Base-by-base conservation (phyloP, 164 flowering plant species). In the Stephania japonica region DNA sequence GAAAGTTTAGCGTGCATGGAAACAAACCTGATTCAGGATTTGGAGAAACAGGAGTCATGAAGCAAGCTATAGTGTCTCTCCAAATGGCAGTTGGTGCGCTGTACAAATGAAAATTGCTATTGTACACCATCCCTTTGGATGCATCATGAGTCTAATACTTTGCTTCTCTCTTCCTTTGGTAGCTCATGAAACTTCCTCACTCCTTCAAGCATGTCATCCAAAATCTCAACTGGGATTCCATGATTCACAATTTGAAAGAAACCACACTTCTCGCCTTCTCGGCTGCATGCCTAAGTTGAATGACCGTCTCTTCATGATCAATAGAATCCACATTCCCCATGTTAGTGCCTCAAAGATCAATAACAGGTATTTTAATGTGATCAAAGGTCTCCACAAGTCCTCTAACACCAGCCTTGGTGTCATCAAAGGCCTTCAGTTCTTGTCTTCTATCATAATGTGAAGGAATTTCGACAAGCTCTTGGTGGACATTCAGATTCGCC, bases 371-470 rank as follows among this genome's bases (percentile, higher is more conserved):
- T 19, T 56, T 13, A 14, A 56, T 10, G 11, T 71, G 69, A 16
- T 56, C 16, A 11, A 16, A 16, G n/a, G 18, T 21, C 18, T 80
- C 83, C 5, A 80, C 74, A 6, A 82, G 73, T 6, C 84, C 82
- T 62, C 80, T 73, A 27, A 82, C 84, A 6, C 84, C 81, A 6
- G 79, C 66, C 75, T 77, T 79, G 3, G 82, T 65, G 1, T 77
- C 79, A 49, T 82, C 82, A 16, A 82, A 82, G 16, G 80, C 84
- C 67, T 69, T 73, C 11, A 77, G 41, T 21, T 77, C 78, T 44
- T 70, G 21, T 18, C 11, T 7, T 14, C 81, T 67, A 23, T 75
- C 73, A 21, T 49, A 24, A 38, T 61, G 32, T 65, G 42, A 47
- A 7, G 12, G 18, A 19, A n/a, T 32, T 41, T 69, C 41, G 4